Evolutionary conservation across 2,329 filamentous ascomycete species (phyloP), one percentile per base, ranked within the genome.

Genomic region (Neobulgaria alba): DNA sequence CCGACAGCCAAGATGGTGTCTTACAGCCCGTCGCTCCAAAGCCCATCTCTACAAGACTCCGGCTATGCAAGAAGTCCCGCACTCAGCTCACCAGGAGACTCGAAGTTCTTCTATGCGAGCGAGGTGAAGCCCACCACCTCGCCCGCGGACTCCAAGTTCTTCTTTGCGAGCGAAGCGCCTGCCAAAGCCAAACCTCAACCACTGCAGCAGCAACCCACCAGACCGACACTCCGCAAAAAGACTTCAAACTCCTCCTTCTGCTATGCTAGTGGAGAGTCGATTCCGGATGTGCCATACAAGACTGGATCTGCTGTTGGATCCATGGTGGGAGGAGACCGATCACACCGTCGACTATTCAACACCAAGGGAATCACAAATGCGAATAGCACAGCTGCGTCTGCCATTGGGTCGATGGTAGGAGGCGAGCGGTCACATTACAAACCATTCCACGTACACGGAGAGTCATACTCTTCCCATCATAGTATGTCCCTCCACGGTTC

Each of bases 101-200:
- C 81, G 38, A 90, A 87, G 66, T 96, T 96, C 71, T 95, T 98
- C 61, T 89, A 92, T 60, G 92, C 89, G 19, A 86, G 80, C 59
- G 86, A 95, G 52, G 83, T 74, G 29, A 80, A 75, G 52, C 63
- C 67, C 12, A 26, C n/a, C n/a, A n/a, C n/a, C n/a, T n/a, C n/a
- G n/a, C 23, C 45, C 20, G 48, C 37, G 15, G 72, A 75, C 38
- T 65, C 81, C 39, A 90, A 87, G 66, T 96, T 96, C 71, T 95
- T 98, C 61, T 89, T 93, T 60, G 92, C 89, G 19, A 86, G 80
- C 59, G 86, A 95, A 52, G 83, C 74, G 29, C 80, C 75, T 52
- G 63, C 67, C 12, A 26, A 26, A 12, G 12, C 23, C 23, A 26
- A 7, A 10, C 45, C 41, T 32, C 49, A 50, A 29, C n/a, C n/a